Base-by-base conservation (phyloP, 2,329 filamentous ascomycete genomes). In the Alternaria tenuissima region DNA sequence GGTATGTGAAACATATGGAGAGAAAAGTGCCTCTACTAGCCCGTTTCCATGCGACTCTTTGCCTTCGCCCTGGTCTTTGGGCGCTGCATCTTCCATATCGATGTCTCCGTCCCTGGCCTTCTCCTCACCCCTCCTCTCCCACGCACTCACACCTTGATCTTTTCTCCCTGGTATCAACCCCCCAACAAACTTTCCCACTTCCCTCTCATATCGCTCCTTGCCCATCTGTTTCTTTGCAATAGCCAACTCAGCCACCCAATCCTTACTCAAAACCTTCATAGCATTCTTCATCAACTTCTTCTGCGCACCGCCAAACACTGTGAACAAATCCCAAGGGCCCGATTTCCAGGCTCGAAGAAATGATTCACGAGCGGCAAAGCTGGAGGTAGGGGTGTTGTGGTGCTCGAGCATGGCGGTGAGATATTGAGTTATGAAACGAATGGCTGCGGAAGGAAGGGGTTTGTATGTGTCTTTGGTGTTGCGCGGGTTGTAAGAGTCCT, bases 391-490 rank as follows among this genome's bases (percentile, higher is more conserved):
- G 0, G 52, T 38, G 39, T 64, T 66, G 56, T 73, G 64, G 22
- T 69, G 66, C 34, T 74, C 69, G 11, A 73, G 48, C 0, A 73
- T 62, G 7, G 67, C 67, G 9, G 43, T 48, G 34, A 73, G 68
- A 36, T 69, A 73, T 4, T 47, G 12, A 1, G 41, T 57, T 20
- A 64, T 62, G 62, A 74, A 74, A 9, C 55, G 44, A 2, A 34
- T 24, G 4, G 63, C 64, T 1, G 64, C 41, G 4, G 47, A 38
- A 8, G 59, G 22, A 18, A 61, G 32, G 5, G 30, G 4, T 22
- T 20, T 16, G 30, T 24, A 24, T 41, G 11, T 26, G n/a, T 28
- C 3, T 8, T 28, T 47, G n/a, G 26, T 47, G 2, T 30, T 30
- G 6, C 26, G 26, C 30, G 28, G 26, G 26, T n/a, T n/a, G 18